Base-by-base conservation (phyloP, 768 basidiomycete genomes). In the Sporobolomyces phaffii region DNA sequence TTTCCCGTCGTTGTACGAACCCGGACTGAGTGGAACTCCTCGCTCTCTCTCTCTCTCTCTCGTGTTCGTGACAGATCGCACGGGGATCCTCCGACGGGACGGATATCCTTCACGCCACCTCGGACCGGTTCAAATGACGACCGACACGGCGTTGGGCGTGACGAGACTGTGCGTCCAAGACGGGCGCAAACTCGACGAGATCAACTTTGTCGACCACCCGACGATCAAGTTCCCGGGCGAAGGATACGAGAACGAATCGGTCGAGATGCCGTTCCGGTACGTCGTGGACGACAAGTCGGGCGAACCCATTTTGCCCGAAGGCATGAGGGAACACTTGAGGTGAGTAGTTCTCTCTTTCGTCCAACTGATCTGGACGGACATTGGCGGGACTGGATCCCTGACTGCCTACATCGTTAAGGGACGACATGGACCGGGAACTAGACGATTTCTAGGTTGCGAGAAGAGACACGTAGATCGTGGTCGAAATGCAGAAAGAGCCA, bases 191-290 rank as follows among this genome's bases (percentile, higher is more conserved):
- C 79, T 97, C 20, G 80, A 84, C 53, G 77, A 87, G 41, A 91
- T 98, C 52, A 64, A 69, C 15, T 80, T 54, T 28, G 63, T 94
- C 90, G 88, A 91, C 73, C 85, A 85, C 77, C 96, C 96, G 0
- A 94, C 91, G 0, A 94, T 99, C 75, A 79, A 72, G 22, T 97
- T 98, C 81, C 56, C 56, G 1, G 56, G 56, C 18, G 34, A 44
- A 44, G 56, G 43, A 15, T 89, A 88, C 73, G 76, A 83, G 6
- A 86, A 85, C 73, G 96, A 99, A 77, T 88, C 88, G 48, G 91
- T 98, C 8, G 91, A 97, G 79, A 99, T 99, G 96, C 96, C 96
- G 0, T 99, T 99, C 81, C 81, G 91, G 89, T 73, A 76, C 88
- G 83, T 84, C 64, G 82, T 83, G 45, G 75, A 77, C 36, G 78